A percentile compares a stretch with the other conserved stretches of the same genome.
These are phyloP conservation scores for Leccinum arenicola DNA, from an alignment of 768 basidiomycete genomes.

Conservation along the genomic window DNA sequence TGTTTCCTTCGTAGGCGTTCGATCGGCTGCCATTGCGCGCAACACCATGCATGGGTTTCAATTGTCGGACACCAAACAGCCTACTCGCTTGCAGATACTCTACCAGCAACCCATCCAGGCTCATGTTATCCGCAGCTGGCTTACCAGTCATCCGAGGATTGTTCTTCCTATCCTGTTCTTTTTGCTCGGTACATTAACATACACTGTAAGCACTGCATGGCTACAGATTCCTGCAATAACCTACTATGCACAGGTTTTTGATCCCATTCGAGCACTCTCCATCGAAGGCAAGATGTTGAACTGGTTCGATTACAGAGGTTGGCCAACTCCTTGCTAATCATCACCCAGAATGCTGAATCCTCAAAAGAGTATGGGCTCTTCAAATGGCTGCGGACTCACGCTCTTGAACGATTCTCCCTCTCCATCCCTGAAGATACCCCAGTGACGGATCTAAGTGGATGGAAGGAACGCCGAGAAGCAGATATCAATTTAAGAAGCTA, in stretches of 20 bases:
- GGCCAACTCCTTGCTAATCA: conserved; percentile 10
- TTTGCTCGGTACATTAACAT: conserved; percentile 85
- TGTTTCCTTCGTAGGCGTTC: conserved; percentile 59
- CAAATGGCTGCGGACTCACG: conserved; percentile 69
- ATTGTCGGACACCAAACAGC: conserved; percentile 28
- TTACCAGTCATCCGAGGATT: conserved; percentile 83
- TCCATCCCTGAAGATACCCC: conserved; percentile 17
- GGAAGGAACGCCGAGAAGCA: conserved; percentile 86
- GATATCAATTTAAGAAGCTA: conserved; percentile 65
- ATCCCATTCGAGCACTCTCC: conserved; percentile 84
- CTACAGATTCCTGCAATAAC: background rate
- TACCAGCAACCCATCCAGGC: conserved; percentile 67
- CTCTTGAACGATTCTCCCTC: conserved; percentile 50
- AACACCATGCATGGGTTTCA: conserved; percentile 72
- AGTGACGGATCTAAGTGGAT: conserved; percentile 44
- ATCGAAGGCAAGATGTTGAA: conserved; percentile 79
- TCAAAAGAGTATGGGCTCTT: conserved; percentile 65
- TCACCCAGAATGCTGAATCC: background rate
- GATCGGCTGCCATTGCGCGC: conserved; percentile 76
- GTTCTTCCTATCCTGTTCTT: conserved; percentile 80
- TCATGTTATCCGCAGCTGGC: conserved; percentile 73
- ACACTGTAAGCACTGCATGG: conserved; percentile 57
- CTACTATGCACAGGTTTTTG: conserved; percentile 66
- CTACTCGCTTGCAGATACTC: conserved; percentile 48
- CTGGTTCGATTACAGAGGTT: conserved; percentile 81